Percentiles rank a stretch among this genome's conserved stretches.
phyloP scores from a whole-genome alignment of 345 rosid species.

The Hevea brasiliensis region DNA sequence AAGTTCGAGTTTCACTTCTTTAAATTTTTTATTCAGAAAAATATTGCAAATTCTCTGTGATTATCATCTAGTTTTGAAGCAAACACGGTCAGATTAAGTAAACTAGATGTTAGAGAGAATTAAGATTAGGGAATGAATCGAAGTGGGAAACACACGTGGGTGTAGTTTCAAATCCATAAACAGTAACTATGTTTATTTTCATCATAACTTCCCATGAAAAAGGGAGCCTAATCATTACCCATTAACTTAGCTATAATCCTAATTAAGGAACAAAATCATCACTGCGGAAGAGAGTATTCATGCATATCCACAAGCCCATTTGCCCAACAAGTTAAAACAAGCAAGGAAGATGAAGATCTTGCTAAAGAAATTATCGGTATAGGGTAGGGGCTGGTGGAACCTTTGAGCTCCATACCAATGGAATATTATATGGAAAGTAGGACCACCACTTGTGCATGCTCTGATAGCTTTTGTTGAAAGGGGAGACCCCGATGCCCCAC shows the following conservation, averaged over 20 bases:
- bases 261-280: background rate
- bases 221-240: background rate
- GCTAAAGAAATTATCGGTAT: too few relatives aligned
- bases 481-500: constrained; percentile 18
- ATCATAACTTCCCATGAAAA: background rate
- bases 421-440: constrained; percentile 20
- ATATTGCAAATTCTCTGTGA: too few relatives aligned
- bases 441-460: constrained; percentile 28
- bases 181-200: background rate
- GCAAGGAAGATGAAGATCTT: too few relatives aligned
- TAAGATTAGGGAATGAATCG: background rate
- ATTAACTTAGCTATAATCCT: background rate
- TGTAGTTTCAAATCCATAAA: background rate
- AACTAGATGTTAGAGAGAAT: too few relatives aligned
- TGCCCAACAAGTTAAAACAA: too few relatives aligned
- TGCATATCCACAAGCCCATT: background rate
- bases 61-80: too few relatives aligned
- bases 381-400: constrained; percentile 22
- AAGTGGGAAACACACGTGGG: constrained; percentile 1
- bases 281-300: background rate
- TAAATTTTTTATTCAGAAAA: too few relatives aligned
- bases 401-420: constrained; percentile 23
- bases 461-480: background rate
- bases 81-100: too few relatives aligned
- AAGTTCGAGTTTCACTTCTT: too few relatives aligned